Evolutionary conservation across 257 asterid species (phyloP), one percentile per base, ranked within the genome.

Genomic region (Dorcoceras hygrometricum): DNA sequence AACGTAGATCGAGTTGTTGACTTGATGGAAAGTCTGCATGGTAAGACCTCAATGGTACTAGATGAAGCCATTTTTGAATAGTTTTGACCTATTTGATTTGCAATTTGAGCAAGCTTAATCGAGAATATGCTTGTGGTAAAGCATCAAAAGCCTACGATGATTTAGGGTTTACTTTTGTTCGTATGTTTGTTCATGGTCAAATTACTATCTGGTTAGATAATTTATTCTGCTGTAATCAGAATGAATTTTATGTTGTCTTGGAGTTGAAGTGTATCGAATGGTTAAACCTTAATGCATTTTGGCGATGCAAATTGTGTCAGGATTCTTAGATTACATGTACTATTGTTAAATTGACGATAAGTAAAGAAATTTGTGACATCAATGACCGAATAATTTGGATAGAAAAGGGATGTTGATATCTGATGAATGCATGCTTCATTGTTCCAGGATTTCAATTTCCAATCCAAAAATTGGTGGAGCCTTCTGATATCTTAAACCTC

Each of bases 1-100:
- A 83, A 82, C 25, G 76, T 76, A 4, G 88, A 84, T 78, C 82
- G 62, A 34, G 69, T 86, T 20, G 83, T 84, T 66, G 76, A 77
- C 78, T 81, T 86, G 70, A 64, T 86, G 80, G 87, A 86, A 57
- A 71, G 71, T 23, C 85, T 92, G 72, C 79, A 86, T 61, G 96
- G 97, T 89, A 77, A 62, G 48, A 34, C 57, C 26, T 16, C 68
- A 8, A 10, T 12, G 50, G 4, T 11, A n/a, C 43, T 32, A 32
- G 43, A 32, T 32, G 43, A 32, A 39, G 5, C 50, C n/a, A 12
- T 39, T 18, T 39, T 3, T 39, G 50, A 39, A 39, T 39, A n/a
- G 3, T 39, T 39, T 39, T 39, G 12, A 39, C 5, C 4, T 39
- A 39, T 11, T 10, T 12, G 50, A 1, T 39, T 2, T 39, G 5